A percentile compares a stretch with the other conserved stretches of the same genome.
phyloP scores from a whole-genome alignment of 805 yeast species.

The Candida boidinii region DNA sequence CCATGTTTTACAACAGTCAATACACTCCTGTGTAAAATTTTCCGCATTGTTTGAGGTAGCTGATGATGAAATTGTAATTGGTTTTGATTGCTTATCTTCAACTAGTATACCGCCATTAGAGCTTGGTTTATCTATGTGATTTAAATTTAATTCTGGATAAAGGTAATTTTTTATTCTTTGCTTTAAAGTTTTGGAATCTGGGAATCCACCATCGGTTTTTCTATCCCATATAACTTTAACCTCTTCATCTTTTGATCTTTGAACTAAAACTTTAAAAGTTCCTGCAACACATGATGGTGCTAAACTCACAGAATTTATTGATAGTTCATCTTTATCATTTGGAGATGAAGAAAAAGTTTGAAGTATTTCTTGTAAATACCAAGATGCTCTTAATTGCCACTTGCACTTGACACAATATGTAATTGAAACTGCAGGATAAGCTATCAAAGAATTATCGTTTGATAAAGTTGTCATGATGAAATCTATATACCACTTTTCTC shows the following conservation, averaged over 20 bases:
- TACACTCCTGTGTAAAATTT: slow-evolving; percentile 18
- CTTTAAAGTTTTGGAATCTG: slow-evolving; percentile 76
- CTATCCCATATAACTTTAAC: slow-evolving; percentile 50
- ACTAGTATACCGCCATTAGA: slow-evolving; percentile 14
- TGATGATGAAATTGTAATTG: neutral
- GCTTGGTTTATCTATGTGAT: slow-evolving; percentile 49
- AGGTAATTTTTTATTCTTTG: slow-evolving; percentile 51
- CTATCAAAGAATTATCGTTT: no score
- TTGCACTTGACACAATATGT: slow-evolving; percentile 77
- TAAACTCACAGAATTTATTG: slow-evolving; percentile 42
- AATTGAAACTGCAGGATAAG: slow-evolving; percentile 61
- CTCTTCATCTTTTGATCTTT: slow-evolving; percentile 11
- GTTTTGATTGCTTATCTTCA: slow-evolving; percentile 1
- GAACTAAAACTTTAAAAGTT: slow-evolving; percentile 51
- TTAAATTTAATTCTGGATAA: slow-evolving; percentile 46
- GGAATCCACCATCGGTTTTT: slow-evolving; percentile 63
- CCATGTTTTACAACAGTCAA: slow-evolving; percentile 22
- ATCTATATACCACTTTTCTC: no score
- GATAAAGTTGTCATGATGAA: no score
- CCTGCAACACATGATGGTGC: slow-evolving; percentile 40
- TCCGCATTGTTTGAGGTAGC: slow-evolving; percentile 1
- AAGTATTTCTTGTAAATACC: slow-evolving; percentile 82
- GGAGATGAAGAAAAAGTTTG: slow-evolving; percentile 50
- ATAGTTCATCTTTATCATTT: slow-evolving; percentile 29
- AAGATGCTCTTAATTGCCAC: slow-evolving; percentile 82